Percentiles rank a stretch among this genome's conserved stretches.
phyloP scores from a whole-genome alignment of 176 grass and related monocot genomes.

The Thinopyrum elongatum region DNA sequence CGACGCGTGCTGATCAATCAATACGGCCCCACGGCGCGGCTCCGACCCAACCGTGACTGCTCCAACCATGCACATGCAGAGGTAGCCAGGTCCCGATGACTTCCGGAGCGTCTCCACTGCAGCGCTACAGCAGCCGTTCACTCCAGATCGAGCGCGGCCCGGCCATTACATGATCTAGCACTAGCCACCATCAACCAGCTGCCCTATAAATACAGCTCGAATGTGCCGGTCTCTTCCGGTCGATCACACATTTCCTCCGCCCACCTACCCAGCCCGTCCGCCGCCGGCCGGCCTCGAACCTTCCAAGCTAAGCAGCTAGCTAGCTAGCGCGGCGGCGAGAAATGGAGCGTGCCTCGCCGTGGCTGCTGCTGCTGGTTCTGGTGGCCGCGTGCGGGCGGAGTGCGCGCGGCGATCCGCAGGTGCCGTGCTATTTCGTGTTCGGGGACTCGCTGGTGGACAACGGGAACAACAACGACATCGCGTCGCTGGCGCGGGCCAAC shows the following conservation, averaged over 20 bases:
- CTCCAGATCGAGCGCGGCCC: neutral
- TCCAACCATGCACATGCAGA: slow-evolving; percentile 42
- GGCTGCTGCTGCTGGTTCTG: neutral
- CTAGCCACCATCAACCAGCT: neutral
- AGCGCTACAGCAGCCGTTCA: neutral
- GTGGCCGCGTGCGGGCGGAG: neutral
- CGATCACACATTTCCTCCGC: neutral
- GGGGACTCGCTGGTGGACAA: slow-evolving; percentile 92
- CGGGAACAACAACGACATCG: slow-evolving; percentile 90
- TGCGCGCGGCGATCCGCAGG: slow-evolving; percentile 30
- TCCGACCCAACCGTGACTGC: slow-evolving; percentile 26
- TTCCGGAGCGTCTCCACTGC: slow-evolving; percentile 3
- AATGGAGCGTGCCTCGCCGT: slow-evolving; percentile 18
- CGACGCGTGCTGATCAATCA: neutral
- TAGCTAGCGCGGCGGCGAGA: neutral
- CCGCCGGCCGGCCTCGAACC: neutral
- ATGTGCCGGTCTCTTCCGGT: slow-evolving; percentile 13
- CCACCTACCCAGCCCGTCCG: neutral
- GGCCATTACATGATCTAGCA: neutral
- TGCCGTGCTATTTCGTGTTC: slow-evolving; percentile 89
- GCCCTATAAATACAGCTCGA: slow-evolving; percentile 35
- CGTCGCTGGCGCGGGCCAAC: slow-evolving; percentile 82
- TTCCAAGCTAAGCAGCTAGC: neutral
- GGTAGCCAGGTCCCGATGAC: neutral
- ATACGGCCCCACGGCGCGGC: neutral